phyloP scores from a whole-genome alignment of 129 eudicot species.

The Solidago caesia region DNA sequence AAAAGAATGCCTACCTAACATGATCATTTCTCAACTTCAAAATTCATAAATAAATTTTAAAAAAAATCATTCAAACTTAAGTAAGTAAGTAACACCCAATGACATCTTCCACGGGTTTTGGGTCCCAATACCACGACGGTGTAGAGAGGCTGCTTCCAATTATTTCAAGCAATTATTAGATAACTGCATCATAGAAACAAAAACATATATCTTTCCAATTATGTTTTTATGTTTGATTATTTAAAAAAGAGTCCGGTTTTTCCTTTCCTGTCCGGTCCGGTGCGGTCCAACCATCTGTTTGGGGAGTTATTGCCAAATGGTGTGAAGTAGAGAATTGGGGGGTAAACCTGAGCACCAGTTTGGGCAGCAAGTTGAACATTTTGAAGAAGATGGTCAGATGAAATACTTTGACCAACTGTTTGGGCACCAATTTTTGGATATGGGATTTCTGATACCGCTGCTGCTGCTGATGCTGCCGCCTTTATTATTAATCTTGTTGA shows the following conservation, averaged over 20 bases:
- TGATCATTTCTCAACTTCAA: slow-evolving; percentile 2
- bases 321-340: neutral
- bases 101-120: no score
- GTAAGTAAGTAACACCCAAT: no score
- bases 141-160: no score
- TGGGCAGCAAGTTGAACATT: slow-evolving; percentile 79
- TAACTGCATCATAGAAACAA: neutral
- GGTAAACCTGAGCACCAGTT: slow-evolving; percentile 76
- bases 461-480: slow-evolving; percentile 6
- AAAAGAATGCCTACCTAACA: neutral
- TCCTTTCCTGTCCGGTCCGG: neutral
- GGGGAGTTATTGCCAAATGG: no score
- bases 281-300: no score
- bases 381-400: slow-evolving; percentile 59
- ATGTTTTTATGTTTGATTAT: no score
- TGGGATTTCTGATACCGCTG: slow-evolving; percentile 43
- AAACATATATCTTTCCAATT: neutral
- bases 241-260: no score
- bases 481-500: slow-evolving; percentile 24
- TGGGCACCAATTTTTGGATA: slow-evolving; percentile 54
- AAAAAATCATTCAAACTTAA: no score
- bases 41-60: neutral
- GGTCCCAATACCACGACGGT: no score
- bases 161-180: no score
- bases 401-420: slow-evolving; percentile 55